Percentiles rank a stretch among this genome's conserved stretches.
phyloP scores from a whole-genome alignment of 257 asterid genomes.

The Paraleonurus japonicus region DNA sequence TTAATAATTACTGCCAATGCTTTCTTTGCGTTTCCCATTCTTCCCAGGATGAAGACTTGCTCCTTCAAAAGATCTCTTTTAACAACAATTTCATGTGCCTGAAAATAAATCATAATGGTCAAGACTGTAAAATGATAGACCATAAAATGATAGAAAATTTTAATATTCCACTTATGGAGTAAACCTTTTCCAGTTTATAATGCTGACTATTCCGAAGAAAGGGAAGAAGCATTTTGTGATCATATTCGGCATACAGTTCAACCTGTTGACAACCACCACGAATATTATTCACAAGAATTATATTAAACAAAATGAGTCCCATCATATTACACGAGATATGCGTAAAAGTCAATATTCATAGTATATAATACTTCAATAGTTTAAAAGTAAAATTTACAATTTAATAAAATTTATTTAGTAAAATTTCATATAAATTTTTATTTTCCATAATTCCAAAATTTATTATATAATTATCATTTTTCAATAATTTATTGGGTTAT shows the following conservation, averaged over 20 bases:
- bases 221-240: constrained; percentile 85
- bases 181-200: constrained; percentile 94
- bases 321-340: too few relatives aligned
- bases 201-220: constrained; percentile 98
- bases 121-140: constrained; percentile 23
- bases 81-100: constrained; percentile 94
- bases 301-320: too few relatives aligned
- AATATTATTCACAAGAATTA: not conserved
- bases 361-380: too few relatives aligned
- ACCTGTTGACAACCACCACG: constrained; percentile 52
- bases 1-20: constrained; percentile 91
- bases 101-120: constrained; percentile 29
- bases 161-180: constrained; percentile 6
- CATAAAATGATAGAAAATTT: constrained; percentile 5
- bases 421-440: too few relatives aligned
- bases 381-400: too few relatives aligned
- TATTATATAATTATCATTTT: too few relatives aligned
- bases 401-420: too few relatives aligned
- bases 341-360: too few relatives aligned
- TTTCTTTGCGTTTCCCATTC: constrained; percentile 94
- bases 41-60: constrained; percentile 97
- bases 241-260: constrained; percentile 92
- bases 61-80: constrained; percentile 65
- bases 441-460: too few relatives aligned
- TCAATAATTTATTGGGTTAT: too few relatives aligned